Evolutionary conservation across 2,329 filamentous ascomycete genomes (phyloP).

Genomic region (Pseudocercospora vitis): DNA sequence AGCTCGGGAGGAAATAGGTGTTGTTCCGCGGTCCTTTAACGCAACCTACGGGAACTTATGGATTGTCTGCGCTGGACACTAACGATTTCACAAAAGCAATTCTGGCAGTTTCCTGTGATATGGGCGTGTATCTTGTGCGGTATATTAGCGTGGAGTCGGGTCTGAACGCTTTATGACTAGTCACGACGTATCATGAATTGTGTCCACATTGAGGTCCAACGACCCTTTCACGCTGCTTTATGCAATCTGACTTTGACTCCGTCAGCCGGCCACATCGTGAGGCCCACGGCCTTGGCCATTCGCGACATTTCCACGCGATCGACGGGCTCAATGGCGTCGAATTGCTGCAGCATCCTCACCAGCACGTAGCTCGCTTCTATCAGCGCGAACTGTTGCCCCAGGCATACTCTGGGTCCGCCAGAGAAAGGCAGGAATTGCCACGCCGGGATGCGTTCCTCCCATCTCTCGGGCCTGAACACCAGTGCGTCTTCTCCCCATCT

Average conservation of each 20-base stretch:
- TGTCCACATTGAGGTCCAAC: too few species aligned
- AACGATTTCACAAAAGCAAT: background rate
- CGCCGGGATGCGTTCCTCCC: conserved; percentile 34
- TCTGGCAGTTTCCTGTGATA: background rate
- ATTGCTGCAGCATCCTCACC: conserved; percentile 70
- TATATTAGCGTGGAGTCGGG: background rate
- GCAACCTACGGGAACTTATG: too few species aligned
- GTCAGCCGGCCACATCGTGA: conserved; percentile 33
- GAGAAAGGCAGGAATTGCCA: conserved; percentile 42
- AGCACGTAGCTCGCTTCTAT: conserved; percentile 75
- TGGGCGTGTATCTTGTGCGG: background rate
- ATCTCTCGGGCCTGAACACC: conserved; percentile 52
- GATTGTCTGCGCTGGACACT: too few species aligned
- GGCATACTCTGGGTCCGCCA: conserved; percentile 37
- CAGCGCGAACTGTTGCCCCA: conserved; percentile 69
- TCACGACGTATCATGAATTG: too few species aligned
- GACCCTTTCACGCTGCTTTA: conserved; percentile 1
- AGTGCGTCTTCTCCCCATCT: conserved; percentile 50
- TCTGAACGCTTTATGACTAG: too few species aligned
- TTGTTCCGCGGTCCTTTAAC: too few species aligned
- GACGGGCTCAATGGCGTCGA: conserved; percentile 47
- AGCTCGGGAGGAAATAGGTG: conserved; percentile 14
- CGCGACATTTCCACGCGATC: conserved; percentile 31
- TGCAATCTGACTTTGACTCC: conserved; percentile 29
- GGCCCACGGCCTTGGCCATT: conserved; percentile 31